Conservation (phyloP, 805 yeast genomes). For the Blastobotrys attinorum region DNA sequence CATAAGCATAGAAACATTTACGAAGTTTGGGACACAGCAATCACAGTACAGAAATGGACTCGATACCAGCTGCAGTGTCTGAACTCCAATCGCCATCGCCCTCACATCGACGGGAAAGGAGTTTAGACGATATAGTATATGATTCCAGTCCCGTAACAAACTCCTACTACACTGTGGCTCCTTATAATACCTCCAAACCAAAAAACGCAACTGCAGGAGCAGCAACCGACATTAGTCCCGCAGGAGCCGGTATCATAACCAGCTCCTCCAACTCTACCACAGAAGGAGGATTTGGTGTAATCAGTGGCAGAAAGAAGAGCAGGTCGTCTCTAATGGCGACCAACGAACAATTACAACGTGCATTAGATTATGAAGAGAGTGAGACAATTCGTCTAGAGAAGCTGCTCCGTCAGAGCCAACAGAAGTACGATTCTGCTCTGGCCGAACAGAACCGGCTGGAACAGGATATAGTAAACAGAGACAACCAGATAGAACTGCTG, state of each 20-base stretch:
- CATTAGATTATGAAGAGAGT: constrained; percentile 17
- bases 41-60: too few relatives aligned
- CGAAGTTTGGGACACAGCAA: too few relatives aligned
- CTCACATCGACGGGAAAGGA: constrained; percentile 1
- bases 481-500: constrained; percentile 15
- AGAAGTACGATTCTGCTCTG: constrained; percentile 11
- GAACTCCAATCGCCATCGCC: constrained; percentile 1
- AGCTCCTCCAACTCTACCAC: too few relatives aligned
- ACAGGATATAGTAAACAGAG: constrained; percentile 21
- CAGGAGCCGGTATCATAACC: too few relatives aligned
- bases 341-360: constrained; percentile 12
- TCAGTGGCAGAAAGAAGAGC: too few relatives aligned
- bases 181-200: too few relatives aligned
- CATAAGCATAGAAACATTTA: too few relatives aligned
- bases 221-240: too few relatives aligned
- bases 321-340: not conserved
- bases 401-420: constrained; percentile 9
- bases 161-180: too few relatives aligned
- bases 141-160: too few relatives aligned
- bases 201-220: too few relatives aligned
- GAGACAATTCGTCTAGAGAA: constrained; percentile 14
- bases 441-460: constrained; percentile 20
- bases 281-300: too few relatives aligned
- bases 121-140: constrained; percentile 1
- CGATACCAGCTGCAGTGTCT: not conserved